Evolutionary conservation across 2,329 filamentous ascomycete species (phyloP).

Genomic region (Bipolaris sorokiniana): DNA sequence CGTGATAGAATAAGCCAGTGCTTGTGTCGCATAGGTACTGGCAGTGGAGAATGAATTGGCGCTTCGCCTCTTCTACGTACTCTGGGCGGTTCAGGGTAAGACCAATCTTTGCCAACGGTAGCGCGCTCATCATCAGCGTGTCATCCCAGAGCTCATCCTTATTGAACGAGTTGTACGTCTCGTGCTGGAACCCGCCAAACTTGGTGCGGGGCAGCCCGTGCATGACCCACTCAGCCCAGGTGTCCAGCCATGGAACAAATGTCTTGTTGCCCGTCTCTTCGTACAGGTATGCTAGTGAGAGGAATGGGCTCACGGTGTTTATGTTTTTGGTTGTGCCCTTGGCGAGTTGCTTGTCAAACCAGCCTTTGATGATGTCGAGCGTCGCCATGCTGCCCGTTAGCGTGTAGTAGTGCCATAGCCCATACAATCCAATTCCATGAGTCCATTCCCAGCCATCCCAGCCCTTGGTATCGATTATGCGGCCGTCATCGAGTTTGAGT

Average conservation of each 20-base stretch:
- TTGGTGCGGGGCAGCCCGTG: constrained; percentile 74
- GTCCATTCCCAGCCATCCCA: constrained; percentile 88
- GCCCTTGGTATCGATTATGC: constrained; percentile 82
- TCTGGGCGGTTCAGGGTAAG: constrained; percentile 70
- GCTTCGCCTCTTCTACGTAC: constrained; percentile 78
- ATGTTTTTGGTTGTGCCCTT: constrained; percentile 83
- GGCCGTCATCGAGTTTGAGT: constrained; percentile 71
- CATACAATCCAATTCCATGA: constrained; percentile 79
- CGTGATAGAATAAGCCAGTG: constrained; percentile 79
- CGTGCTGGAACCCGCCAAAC: constrained; percentile 75
- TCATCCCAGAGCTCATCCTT: constrained; percentile 82
- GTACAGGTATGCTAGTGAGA: constrained; percentile 78
- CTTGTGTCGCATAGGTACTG: constrained; percentile 77
- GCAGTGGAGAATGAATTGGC: constrained; percentile 77
- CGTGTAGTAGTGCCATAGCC: constrained; percentile 81
- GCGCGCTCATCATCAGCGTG: constrained; percentile 85
- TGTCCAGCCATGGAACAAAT: constrained; percentile 78
- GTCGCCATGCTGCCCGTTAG: constrained; percentile 67
- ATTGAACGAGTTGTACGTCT: constrained; percentile 74
- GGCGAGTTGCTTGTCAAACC: constrained; percentile 72
- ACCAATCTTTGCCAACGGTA: constrained; percentile 81
- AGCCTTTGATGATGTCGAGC: constrained; percentile 71
- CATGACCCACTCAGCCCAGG: constrained; percentile 84
- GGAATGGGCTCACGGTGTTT: constrained; percentile 81
- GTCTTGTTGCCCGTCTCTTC: constrained; percentile 72